These are phyloP conservation scores for Aspergillus brasiliensis DNA, from an alignment of 2,329 filamentous ascomycete species.

Conservation along the genomic window DNA sequence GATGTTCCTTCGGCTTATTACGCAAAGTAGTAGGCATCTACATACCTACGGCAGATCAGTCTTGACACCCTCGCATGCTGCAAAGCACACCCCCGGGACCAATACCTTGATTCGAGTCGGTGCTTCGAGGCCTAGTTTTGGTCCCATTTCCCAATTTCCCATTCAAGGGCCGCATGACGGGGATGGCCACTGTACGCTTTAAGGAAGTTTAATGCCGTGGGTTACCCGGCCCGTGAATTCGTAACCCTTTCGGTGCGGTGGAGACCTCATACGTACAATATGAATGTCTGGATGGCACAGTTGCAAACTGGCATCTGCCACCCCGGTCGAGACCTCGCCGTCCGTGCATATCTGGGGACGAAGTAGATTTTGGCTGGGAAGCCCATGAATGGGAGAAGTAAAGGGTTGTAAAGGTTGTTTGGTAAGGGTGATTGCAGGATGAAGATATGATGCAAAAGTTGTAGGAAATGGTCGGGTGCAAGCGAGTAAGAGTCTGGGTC, in stretches of 20 bases:
- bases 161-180: background rate
- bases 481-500: background rate
- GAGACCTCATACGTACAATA: constrained; percentile 67
- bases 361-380: background rate
- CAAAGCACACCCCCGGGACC: background rate
- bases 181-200: background rate
- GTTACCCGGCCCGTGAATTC: background rate
- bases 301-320: constrained; percentile 72
- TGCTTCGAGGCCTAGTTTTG: background rate
- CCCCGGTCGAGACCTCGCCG: constrained; percentile 75
- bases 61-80: background rate
- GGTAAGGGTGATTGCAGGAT: background rate
- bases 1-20: background rate
- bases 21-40: background rate
- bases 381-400: background rate
- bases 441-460: background rate
- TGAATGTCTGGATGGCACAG: constrained; percentile 69
- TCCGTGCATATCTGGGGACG: constrained; percentile 67
- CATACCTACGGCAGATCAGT: background rate
- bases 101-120: background rate
- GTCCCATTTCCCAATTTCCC: too few relatives aligned
- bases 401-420: background rate
- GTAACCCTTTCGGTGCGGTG: background rate
- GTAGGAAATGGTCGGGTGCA: background rate
- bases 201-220: background rate